A percentile compares a stretch with the other conserved stretches of the same genome.
Evolutionary conservation across 768 basidiomycete genomes (phyloP).

Genomic region (Leucosporidium scottii): DNA sequence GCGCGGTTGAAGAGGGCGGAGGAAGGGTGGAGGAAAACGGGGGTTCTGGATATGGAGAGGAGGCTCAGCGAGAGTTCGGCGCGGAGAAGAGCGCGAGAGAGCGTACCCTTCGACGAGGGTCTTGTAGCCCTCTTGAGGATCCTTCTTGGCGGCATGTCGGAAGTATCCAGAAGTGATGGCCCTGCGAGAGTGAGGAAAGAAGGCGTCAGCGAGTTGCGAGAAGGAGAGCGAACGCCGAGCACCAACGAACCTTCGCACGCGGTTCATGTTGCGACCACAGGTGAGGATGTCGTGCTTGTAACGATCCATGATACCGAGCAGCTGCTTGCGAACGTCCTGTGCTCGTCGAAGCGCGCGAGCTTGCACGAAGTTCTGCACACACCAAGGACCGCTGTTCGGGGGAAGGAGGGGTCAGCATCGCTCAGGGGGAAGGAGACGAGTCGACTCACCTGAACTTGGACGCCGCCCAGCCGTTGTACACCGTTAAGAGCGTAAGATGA

Average conservation of each 20-base stretch:
- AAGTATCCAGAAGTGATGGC: constrained; percentile 98
- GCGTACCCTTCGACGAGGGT: constrained; percentile 74
- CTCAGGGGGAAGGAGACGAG: not conserved
- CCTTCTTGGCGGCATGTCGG: constrained; percentile 97
- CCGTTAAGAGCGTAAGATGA: constrained; percentile 80
- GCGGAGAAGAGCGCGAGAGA: not conserved
- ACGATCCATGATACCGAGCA: constrained; percentile 98
- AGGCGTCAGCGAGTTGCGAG: not conserved
- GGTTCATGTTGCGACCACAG: constrained; percentile 81
- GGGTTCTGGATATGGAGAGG: constrained; percentile 52
- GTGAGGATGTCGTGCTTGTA: constrained; percentile 97
- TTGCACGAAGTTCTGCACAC: constrained; percentile 98
- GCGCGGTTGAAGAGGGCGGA: constrained; percentile 86
- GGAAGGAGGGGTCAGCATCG: not conserved
- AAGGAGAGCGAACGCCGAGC: not conserved
- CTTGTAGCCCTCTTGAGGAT: constrained; percentile 91
- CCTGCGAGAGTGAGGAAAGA: constrained; percentile 49
- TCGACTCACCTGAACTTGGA: constrained; percentile 62
- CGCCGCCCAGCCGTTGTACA: constrained; percentile 97
- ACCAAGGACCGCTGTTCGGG: constrained; percentile 70
- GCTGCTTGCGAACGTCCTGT: constrained; percentile 94
- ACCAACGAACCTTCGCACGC: constrained; percentile 52
- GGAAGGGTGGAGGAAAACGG: constrained; percentile 96
- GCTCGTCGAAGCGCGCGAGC: constrained; percentile 94
- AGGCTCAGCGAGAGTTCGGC: not conserved